Evolutionary conservation across 441 rosid genomes (phyloP).

Genomic region (Jatropha multifida): DNA sequence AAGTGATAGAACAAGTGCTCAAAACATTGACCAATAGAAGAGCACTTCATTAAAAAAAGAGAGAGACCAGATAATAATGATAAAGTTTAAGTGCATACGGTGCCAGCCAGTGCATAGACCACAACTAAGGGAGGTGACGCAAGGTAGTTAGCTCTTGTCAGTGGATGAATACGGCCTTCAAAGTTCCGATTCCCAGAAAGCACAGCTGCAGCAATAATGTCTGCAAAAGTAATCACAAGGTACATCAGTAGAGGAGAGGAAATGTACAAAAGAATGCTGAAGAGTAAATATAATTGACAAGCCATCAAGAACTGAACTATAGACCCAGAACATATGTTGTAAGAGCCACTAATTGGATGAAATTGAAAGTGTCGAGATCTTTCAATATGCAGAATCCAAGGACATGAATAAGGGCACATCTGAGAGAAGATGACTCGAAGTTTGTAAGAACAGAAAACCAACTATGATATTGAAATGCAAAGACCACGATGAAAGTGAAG

Average conservation of each 20-base stretch:
- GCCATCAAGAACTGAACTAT: not conserved
- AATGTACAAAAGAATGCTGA: not conserved
- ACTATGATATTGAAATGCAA: not conserved
- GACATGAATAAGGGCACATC: not conserved
- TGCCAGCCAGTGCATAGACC: conserved; percentile 99
- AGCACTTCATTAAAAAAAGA: not conserved
- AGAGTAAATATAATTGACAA: not conserved
- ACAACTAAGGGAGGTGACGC: conserved; percentile 98
- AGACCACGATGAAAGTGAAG: not conserved
- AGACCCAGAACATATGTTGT: not conserved
- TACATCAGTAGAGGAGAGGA: not conserved
- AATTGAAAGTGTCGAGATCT: not conserved
- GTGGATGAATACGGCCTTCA: conserved; percentile 95
- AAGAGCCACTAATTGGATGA: not conserved
- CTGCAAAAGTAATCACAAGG: conserved; percentile 34
- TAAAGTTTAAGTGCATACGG: conserved; percentile 18
- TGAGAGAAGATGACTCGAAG: not conserved
- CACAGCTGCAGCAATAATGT: conserved; percentile 90
- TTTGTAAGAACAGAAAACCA: not conserved
- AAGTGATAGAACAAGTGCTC: not conserved
- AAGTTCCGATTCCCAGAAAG: conserved; percentile 97
- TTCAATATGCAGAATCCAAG: not conserved
- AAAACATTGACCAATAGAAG: not conserved
- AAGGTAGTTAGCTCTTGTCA: conserved; percentile 98
- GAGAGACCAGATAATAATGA: not conserved